Evolutionary conservation across 805 yeast species (phyloP).

Genomic region (Candida glaebosa): DNA sequence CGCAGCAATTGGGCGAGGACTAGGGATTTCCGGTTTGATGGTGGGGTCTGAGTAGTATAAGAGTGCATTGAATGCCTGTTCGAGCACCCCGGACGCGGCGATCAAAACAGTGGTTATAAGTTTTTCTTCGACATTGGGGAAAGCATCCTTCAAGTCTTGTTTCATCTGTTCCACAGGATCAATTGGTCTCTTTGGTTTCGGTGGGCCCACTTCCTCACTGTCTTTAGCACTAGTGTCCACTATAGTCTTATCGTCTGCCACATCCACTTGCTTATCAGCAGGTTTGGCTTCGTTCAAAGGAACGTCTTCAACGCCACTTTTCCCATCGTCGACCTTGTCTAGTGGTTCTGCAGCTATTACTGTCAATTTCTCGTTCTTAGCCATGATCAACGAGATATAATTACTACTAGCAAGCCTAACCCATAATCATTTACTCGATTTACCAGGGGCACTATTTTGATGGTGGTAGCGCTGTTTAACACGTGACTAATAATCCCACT

Average conservation of each 20-base stretch:
- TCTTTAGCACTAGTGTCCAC: not conserved
- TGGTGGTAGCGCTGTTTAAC: not conserved
- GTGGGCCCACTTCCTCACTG: slow-evolving; percentile 22
- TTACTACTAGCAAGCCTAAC: too few species aligned
- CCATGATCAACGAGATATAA: slow-evolving; percentile 4
- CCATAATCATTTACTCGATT: too few species aligned
- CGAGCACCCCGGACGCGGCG: slow-evolving; percentile 78
- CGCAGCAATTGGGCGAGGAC: slow-evolving; percentile 13
- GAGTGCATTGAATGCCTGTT: slow-evolving; percentile 86
- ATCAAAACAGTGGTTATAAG: slow-evolving; percentile 75
- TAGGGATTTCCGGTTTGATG: slow-evolving; percentile 50
- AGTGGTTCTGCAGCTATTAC: slow-evolving; percentile 36
- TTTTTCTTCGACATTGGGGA: slow-evolving; percentile 72
- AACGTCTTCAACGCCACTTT: slow-evolving; percentile 5
- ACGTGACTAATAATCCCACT: too few species aligned
- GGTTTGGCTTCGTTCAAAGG: slow-evolving; percentile 3
- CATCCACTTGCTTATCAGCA: slow-evolving; percentile 5
- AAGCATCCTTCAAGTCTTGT: slow-evolving; percentile 74
- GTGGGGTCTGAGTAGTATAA: slow-evolving; percentile 75
- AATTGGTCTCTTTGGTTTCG: slow-evolving; percentile 53
- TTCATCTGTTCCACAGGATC: slow-evolving; percentile 55
- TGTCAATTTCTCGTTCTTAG: slow-evolving; percentile 19
- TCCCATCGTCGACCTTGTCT: slow-evolving; percentile 17
- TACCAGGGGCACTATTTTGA: not conserved
- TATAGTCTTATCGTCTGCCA: slow-evolving; percentile 2